Conservation (phyloP, 371 early-diverging fungal species). For the Smittium culicis region DNA sequence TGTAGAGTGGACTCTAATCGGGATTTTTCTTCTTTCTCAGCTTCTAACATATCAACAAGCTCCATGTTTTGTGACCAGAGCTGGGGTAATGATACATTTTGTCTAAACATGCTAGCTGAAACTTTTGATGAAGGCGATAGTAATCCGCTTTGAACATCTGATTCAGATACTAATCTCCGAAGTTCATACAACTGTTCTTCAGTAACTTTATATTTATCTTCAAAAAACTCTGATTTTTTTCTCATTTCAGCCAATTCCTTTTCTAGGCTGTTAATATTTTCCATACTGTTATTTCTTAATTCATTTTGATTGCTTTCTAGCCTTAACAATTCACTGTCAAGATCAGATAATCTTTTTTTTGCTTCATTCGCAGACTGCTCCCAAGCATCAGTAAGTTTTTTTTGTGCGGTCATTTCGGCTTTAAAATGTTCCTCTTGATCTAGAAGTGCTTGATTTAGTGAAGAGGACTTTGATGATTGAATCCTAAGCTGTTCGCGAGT, state of each 20-base stretch:
- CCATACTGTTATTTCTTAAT: constrained; percentile 11
- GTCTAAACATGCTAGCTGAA: constrained; percentile 33
- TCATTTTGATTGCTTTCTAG: constrained; percentile 20
- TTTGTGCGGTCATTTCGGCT: constrained; percentile 50
- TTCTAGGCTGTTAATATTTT: constrained; percentile 14
- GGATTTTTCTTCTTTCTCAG: constrained; percentile 32
- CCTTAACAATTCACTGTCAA: constrained; percentile 28
- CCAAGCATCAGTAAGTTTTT: constrained; percentile 41
- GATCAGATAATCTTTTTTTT: constrained; percentile 34
- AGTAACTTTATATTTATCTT: not conserved
- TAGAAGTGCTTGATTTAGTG: constrained; percentile 35
- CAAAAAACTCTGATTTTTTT: constrained; percentile 5
- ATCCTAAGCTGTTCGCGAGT: constrained; percentile 16
- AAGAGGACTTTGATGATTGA: constrained; percentile 29
- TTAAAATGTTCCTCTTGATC: constrained; percentile 45
- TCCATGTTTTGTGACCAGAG: constrained; percentile 46
- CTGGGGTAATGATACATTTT: constrained; percentile 42
- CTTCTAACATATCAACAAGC: constrained; percentile 37
- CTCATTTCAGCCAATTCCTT: constrained; percentile 15
- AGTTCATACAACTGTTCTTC: constrained; percentile 20
- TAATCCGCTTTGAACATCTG: constrained; percentile 11
- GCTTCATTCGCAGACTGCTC: constrained; percentile 36
- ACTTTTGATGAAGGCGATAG: constrained; percentile 45
- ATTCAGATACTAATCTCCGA: constrained; percentile 25
- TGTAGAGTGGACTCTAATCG: constrained; percentile 41